phyloP scores from a whole-genome alignment of 768 basidiomycete species.

The Scleroderma citrinum region DNA sequence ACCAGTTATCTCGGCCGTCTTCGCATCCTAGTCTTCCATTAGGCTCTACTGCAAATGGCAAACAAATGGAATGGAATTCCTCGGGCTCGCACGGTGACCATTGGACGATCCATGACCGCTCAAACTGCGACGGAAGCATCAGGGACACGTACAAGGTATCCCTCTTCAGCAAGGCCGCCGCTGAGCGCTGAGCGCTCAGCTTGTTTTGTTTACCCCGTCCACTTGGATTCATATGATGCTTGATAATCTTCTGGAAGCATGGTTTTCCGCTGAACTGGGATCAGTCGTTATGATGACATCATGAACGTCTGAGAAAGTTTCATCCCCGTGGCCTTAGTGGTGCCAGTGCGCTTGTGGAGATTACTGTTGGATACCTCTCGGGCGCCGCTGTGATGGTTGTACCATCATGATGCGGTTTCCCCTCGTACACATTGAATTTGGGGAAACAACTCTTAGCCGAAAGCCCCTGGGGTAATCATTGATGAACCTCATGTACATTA shows the following conservation, averaged over 20 bases:
- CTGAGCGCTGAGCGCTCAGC: neutral
- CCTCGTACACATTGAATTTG: too few relatives aligned
- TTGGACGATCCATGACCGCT: neutral
- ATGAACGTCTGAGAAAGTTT: neutral
- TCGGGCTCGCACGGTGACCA: neutral
- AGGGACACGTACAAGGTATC: too few relatives aligned
- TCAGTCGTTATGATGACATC: neutral
- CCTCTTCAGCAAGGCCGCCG: neutral
- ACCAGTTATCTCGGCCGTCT: too few relatives aligned
- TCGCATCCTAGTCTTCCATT: too few relatives aligned
- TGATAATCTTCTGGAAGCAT: neutral
- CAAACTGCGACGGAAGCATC: neutral
- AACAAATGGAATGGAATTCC: neutral
- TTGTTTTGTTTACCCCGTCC: neutral
- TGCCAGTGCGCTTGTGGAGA: neutral
- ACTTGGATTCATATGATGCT: too few relatives aligned
- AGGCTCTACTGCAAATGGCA: too few relatives aligned
- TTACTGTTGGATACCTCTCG: neutral
- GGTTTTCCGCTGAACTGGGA: neutral
- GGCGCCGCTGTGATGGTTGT: neutral
- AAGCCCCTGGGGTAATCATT: too few relatives aligned
- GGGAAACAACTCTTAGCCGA: too few relatives aligned
- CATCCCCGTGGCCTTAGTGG: neutral
- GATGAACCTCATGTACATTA: too few relatives aligned
- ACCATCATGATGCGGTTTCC: too few relatives aligned